Evolutionary conservation across 140 eudicot species (phyloP), one percentile per base, ranked within the genome.

Genomic region (Cichorium intybus): DNA sequence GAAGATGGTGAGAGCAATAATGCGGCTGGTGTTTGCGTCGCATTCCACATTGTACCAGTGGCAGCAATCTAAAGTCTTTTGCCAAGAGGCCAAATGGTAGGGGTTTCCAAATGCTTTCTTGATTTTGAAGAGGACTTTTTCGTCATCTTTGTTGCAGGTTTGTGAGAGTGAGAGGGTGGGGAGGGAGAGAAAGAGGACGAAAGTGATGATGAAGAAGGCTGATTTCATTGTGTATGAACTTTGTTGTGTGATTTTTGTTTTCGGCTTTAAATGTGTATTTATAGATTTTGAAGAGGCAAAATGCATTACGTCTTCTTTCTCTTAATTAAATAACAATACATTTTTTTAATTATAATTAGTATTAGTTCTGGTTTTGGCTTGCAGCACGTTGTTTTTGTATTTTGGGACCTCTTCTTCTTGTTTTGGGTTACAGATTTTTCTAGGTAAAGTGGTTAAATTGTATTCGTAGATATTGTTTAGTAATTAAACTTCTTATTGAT

Each of bases 51-150:
- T 24, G 53, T 69, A 51, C 93, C 85, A 81, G 0, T 63, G 6
- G 15, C 93, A 85, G 11, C 93, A 85, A 60, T 81, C 85, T 1
- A 20, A 8, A 2, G 71, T 64, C 0, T 66, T 71, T 6, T 59
- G 49, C 93, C 93, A 85, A 0, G 93, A 81, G 69, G 73, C 59
- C 10, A 79, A 48, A 8, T 41, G 77, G 60, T 79, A 74, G 29
- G 87, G 85, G 43, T 83, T 72, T 70, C 66, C 75, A 0, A 81
- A 20, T 22, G 69, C 33, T 64, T 73, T 24, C 22, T 85, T 82
- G 77, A 85, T 85, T 37, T 70, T 57, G 14, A 72, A 70, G 33
- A 81, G 85, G 72, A 68, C 85, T 46, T 79, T 81, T 70, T 85
- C 77, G 70, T 85, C 93, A 29, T 79, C n/a, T 75, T 72, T 59